Conservation (phyloP, 192 early-diverging fungal genomes). For the Funneliformis geosporum region DNA sequence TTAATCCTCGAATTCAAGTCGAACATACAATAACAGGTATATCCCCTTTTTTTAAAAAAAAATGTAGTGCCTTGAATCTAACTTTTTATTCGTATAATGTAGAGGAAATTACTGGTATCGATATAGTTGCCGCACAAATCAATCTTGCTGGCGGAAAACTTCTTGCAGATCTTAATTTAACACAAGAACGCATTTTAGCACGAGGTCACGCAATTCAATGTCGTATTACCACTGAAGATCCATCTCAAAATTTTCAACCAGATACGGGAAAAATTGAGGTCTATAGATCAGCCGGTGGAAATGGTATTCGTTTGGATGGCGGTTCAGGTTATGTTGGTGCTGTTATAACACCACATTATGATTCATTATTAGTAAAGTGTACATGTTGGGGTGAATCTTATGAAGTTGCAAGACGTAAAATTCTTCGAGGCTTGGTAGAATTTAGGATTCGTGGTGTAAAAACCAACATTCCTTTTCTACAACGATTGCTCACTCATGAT, state of each 20-base stretch:
- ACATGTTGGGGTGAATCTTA: conserved; percentile 87
- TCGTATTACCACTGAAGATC: conserved; percentile 96
- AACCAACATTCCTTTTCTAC: conserved; percentile 94
- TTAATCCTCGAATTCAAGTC: conserved; percentile 97
- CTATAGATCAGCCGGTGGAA: conserved; percentile 88
- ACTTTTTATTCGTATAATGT: background rate
- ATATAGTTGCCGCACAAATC: conserved; percentile 91
- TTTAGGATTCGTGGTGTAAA: conserved; percentile 97
- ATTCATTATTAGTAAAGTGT: conserved; percentile 91
- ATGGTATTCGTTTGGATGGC: conserved; percentile 85
- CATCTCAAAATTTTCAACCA: conserved; percentile 89
- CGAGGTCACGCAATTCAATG: conserved; percentile 94
- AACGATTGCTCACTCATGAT: conserved; percentile 79
- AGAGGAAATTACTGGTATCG: conserved; percentile 95
- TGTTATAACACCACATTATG: conserved; percentile 93
- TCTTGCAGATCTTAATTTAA: conserved; percentile 75
- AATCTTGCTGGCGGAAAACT: conserved; percentile 89
- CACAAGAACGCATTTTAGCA: conserved; percentile 76
- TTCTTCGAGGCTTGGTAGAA: conserved; percentile 84
- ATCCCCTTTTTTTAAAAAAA: background rate
- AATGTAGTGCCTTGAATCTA: background rate
- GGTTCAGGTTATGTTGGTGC: conserved; percentile 89
- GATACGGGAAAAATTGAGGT: conserved; percentile 96
- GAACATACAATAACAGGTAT: conserved; percentile 90
- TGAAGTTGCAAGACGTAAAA: conserved; percentile 87